Base-by-base conservation (phyloP, 495 filamentous ascomycete species). In the Pyronema domesticum region DNA sequence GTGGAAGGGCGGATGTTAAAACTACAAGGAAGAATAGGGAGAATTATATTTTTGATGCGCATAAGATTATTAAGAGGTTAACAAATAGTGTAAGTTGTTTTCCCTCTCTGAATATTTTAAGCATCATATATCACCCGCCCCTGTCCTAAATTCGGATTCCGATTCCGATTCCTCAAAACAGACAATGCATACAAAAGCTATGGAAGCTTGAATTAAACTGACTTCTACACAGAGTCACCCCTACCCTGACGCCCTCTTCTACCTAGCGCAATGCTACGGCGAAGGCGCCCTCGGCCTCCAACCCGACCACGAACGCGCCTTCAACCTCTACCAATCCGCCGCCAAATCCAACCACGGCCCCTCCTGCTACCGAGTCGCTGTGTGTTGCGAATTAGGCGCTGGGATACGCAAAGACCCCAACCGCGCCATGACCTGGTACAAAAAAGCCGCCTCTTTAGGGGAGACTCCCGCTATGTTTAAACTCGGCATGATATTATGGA, bases 351-450 rank as follows among this genome's bases (percentile, higher is more conserved):
- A 85, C 33, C 87, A 98, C 67, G 77, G 80, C 0, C 80, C 86
- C 37, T 80, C 85, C 23, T 91, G 91, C 1, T 98, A 96, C 69
- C 80, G 91, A 50, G 42, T 36, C 51, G 7, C 18, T 65, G 93
- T 98, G 2, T 98, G 91, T 72, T 95, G 89, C 65, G 91, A 98
- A 65, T 83, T 98, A 52, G 91, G 91, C n/a, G 89, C 89, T 50
- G 91, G 91, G 14, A 95, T 91, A 9, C 79, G 82, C 48, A 84
- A 85, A 57, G 91, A 98, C 65, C 84, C 86, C 3, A 68, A 86
- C 60, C 95, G 95, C 70, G 87, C 91, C 7, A 85, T 96, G 33
- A 88, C 95, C 63, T 98, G 91, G 91, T 98, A 96, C 66, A 88
- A 87, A 66, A 86, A 88, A 15, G 86, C 89, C 10, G 88, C 91